Evolutionary conservation across 805 yeast species (phyloP).

Genomic region (Scheffersomyces amazonensis): DNA sequence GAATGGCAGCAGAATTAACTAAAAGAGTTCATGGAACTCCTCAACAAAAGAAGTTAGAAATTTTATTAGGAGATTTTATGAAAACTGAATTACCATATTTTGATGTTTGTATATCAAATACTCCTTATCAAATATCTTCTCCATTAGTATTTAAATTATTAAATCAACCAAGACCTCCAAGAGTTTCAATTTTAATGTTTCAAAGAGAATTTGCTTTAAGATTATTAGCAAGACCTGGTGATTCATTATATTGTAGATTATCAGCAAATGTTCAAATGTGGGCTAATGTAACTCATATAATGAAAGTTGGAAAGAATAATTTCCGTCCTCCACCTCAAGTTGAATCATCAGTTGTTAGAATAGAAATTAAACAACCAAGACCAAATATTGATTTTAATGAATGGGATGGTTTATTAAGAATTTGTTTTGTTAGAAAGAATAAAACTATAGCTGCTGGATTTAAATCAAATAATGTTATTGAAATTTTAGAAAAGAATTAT

Average conservation of each 20-base stretch:
- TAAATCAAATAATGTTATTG: constrained; percentile 74
- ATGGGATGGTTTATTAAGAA: constrained; percentile 94
- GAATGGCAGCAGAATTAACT: constrained; percentile 98
- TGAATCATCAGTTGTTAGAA: constrained; percentile 91
- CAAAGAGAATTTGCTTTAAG: constrained; percentile 96
- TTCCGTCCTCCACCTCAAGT: constrained; percentile 99
- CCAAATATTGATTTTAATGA: constrained; percentile 93
- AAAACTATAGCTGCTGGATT: constrained; percentile 92
- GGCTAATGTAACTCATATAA: constrained; percentile 98
- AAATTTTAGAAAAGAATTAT: constrained; percentile 84
- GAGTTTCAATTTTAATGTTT: constrained; percentile 94
- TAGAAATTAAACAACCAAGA: constrained; percentile 88
- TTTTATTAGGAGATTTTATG: constrained; percentile 92
- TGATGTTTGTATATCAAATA: constrained; percentile 94
- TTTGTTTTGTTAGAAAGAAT: constrained; percentile 90
- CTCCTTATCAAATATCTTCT: constrained; percentile 96
- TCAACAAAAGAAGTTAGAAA: constrained; percentile 84
- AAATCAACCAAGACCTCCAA: constrained; percentile 89
- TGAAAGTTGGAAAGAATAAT: constrained; percentile 97
- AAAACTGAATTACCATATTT: constrained; percentile 92
- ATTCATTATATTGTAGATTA: constrained; percentile 83
- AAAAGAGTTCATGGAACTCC: constrained; percentile 98
- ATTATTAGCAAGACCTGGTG: constrained; percentile 95
- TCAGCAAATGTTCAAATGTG: constrained; percentile 99
- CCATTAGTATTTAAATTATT: constrained; percentile 92